Evolutionary conservation across 1,284 basidiomycete genomes (phyloP), one percentile per base, ranked within the genome.

Genomic region (Vanrija pseudolonga): DNA sequence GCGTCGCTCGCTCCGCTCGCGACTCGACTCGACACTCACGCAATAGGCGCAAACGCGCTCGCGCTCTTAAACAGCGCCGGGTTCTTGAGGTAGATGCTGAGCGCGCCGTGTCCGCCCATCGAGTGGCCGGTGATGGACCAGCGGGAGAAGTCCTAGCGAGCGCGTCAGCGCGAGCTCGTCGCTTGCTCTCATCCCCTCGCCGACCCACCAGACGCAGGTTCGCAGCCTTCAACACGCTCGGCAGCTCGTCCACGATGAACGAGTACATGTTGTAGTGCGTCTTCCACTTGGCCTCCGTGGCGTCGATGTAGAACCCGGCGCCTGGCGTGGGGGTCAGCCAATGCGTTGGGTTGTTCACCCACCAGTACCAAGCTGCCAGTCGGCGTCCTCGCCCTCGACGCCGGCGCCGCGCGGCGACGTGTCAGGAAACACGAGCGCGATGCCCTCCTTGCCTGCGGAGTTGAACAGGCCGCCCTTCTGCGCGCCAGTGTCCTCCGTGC

Each of bases 101-200:
- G 81, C 6, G 96, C 93, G 18, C 95, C 96, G 72, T 97, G 93
- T 2, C 95, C 94, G 56, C 95, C 95, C 94, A 93, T 88, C 74
- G 84, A 88, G 73, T 94, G 90, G 26, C 90, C 91, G 67, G 89
- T 87, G 67, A 95, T 85, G 20, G 88, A 90, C 22, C 73, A 70
- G 38, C 68, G 69, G 8, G 59, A 52, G 36, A 69, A 62, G 62
- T 75, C 70, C 69, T 73, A 28, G 4, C 8, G 20, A 15, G 28
- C 11, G 18, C 5, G 32, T 45, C 22, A 48, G 47, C 23, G 47
- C 17, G n/a, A 20, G 17, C 3, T 28, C 19, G 32, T 36, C 28
- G 8, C 6, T n/a, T 20, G 37, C 18, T 18, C 12, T 9, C 11
- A 4, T n/a, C n/a, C n/a, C n/a, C n/a, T n/a, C n/a, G n/a, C n/a